These are phyloP conservation scores for Oehlia diaphana DNA, from an alignment of 192 early-diverging fungal species.

Conservation along the genomic window DNA sequence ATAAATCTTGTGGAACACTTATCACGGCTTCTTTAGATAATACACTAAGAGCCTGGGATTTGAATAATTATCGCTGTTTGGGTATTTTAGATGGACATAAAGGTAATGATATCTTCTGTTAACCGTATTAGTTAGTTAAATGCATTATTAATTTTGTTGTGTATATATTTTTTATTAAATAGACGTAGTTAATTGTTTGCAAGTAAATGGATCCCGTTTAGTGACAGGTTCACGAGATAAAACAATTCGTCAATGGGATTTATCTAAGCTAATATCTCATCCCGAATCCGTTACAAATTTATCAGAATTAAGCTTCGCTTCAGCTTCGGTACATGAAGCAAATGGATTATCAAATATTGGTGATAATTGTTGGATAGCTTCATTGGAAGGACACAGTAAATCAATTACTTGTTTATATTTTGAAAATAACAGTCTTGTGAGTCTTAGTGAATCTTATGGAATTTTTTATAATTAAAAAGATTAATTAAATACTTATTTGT, in stretches of 20 bases:
- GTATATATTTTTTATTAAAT: not conserved
- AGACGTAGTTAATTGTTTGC: slow-evolving; percentile 25
- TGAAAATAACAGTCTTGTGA: slow-evolving; percentile 52
- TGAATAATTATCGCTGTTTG: slow-evolving; percentile 56
- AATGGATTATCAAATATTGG: slow-evolving; percentile 16
- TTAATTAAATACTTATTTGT: slow-evolving; percentile 38
- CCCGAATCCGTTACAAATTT: not conserved
- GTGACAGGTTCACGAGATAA: slow-evolving; percentile 26
- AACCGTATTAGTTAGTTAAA: not conserved
- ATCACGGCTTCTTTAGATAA: slow-evolving; percentile 70
- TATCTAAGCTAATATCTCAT: not conserved
- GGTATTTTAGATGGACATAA: slow-evolving; percentile 51
- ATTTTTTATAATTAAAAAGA: not conserved
- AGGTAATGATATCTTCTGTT: slow-evolving; percentile 17
- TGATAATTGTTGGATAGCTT: slow-evolving; percentile 38
- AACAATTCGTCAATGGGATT: slow-evolving; percentile 30
- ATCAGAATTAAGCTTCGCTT: not conserved
- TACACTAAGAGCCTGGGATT: slow-evolving; percentile 71
- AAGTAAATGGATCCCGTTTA: slow-evolving; percentile 2
- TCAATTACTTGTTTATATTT: slow-evolving; percentile 53
- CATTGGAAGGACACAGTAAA: slow-evolving; percentile 48
- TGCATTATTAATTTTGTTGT: not conserved
- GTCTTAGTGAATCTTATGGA: slow-evolving; percentile 33
- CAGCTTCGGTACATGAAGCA: slow-evolving; percentile 23
- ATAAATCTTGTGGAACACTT: slow-evolving; percentile 53